phyloP scores from a whole-genome alignment of 345 rosid genomes.

The Salix exigua region DNA sequence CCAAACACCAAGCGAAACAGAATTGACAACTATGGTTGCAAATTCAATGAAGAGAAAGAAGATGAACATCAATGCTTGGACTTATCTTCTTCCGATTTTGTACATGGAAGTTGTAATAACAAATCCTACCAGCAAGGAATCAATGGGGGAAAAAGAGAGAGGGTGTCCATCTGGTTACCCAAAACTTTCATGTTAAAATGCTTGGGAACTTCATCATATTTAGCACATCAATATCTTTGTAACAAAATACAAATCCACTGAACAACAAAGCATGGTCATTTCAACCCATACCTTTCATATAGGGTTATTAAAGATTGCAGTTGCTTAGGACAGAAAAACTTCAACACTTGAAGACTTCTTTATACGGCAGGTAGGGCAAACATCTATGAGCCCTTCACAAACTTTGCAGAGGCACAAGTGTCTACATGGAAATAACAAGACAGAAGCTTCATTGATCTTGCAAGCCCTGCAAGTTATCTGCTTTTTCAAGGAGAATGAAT shows the following conservation, averaged over 20 bases:
- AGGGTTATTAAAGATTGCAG: conserved; percentile 19
- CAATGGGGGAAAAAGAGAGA: background rate
- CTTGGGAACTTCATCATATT: background rate
- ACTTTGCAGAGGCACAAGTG: conserved; percentile 72
- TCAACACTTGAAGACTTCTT: conserved; percentile 47
- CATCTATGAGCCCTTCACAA: conserved; percentile 42
- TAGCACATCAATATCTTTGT: background rate
- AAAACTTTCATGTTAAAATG: background rate
- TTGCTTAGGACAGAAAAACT: conserved; percentile 37
- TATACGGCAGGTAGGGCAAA: conserved; percentile 59
- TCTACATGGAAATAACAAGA: conserved; percentile 62
- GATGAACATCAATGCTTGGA: background rate
- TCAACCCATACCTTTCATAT: conserved; percentile 1
- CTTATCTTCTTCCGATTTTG: background rate
- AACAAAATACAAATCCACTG: background rate
- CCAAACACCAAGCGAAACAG: accelerated
- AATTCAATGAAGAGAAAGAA: background rate
- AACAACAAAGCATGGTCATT: conserved; percentile 1
- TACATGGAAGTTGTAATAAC: background rate
- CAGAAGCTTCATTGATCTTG: conserved; percentile 44
- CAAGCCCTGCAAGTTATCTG: conserved; percentile 52
- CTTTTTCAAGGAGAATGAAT: conserved; percentile 12
- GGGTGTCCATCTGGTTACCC: background rate
- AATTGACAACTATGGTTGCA: background rate
- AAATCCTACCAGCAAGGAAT: background rate